Percentiles rank a stretch among this genome's conserved stretches.
phyloP scores from a whole-genome alignment of 2,329 filamentous ascomycete species.

The Claviceps africana region DNA sequence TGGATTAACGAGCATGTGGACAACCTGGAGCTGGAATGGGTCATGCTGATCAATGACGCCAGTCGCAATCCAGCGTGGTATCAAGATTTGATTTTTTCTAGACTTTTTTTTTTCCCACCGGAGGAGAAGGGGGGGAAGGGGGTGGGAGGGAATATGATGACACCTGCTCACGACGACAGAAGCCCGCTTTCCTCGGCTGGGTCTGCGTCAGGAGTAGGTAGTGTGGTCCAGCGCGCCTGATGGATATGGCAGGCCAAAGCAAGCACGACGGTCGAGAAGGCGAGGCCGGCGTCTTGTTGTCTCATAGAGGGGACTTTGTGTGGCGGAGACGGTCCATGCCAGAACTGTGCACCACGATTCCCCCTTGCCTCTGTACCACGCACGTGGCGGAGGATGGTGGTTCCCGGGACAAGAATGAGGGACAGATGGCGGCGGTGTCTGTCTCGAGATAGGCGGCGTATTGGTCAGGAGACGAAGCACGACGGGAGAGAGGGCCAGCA shows the following conservation, averaged over 20 bases:
- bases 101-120: too few species aligned
- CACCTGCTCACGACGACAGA: conserved; percentile 1
- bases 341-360: not conserved
- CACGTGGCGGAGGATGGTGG: not conserved
- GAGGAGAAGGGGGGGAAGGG: not conserved
- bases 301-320: conserved; percentile 13
- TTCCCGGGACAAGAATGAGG: not conserved
- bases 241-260: conserved; percentile 5
- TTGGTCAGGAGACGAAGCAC: not conserved
- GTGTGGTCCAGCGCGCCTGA: conserved; percentile 3
- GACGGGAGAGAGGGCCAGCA: not conserved
- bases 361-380: not conserved
- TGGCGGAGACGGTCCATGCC: conserved; percentile 9
- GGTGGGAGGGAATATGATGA: too few species aligned
- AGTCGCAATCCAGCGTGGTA: conserved; percentile 12
- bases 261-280: conserved; percentile 7
- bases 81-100: not conserved
- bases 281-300: conserved; percentile 9
- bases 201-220: conserved; percentile 4
- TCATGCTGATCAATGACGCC: conserved; percentile 10
- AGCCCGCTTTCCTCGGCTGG: conserved; percentile 7
- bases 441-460: not conserved
- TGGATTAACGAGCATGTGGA: conserved; percentile 8
- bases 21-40: conserved; percentile 15
- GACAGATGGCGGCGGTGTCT: not conserved